Evolutionary conservation across 1,284 basidiomycete genomes (phyloP).

Genomic region (Vanrija sp.): DNA sequence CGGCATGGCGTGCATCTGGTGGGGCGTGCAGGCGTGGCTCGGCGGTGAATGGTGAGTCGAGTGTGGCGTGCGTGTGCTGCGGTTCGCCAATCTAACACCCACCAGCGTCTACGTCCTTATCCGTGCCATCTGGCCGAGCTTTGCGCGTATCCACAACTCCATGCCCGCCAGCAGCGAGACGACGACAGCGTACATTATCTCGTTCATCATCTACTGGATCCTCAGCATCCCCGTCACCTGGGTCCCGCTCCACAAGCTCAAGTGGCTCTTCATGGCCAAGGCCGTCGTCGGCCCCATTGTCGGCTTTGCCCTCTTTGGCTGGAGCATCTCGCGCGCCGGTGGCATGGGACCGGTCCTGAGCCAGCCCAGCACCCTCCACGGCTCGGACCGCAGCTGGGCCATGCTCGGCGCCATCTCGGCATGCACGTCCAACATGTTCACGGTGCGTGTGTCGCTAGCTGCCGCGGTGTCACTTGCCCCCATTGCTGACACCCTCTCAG

Average conservation of each 20-base stretch:
- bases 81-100: background rate
- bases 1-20: slow-evolving; percentile 60
- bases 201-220: slow-evolving; percentile 84
- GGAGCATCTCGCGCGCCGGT: slow-evolving; percentile 73
- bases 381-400: slow-evolving; percentile 69
- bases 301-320: slow-evolving; percentile 73
- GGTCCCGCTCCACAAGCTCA: slow-evolving; percentile 75
- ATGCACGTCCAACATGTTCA: slow-evolving; percentile 72
- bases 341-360: slow-evolving; percentile 76
- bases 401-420: slow-evolving; percentile 74
- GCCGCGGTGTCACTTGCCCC: slow-evolving; percentile 51
- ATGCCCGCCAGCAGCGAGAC: slow-evolving; percentile 60
- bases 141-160: slow-evolving; percentile 65
- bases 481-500: slow-evolving; percentile 8
- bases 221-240: slow-evolving; percentile 73
- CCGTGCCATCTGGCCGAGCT: slow-evolving; percentile 67
- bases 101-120: slow-evolving; percentile 63
- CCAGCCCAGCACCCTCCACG: slow-evolving; percentile 63
- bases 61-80: too few relatives aligned
- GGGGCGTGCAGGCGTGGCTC: slow-evolving; percentile 75
- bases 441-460: too few relatives aligned
- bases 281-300: slow-evolving; percentile 62
- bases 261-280: slow-evolving; percentile 77
- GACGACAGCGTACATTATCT: slow-evolving; percentile 52
- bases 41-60: slow-evolving; percentile 55